Conservation (phyloP, 345 rosid genomes). For the Mangifera indica region DNA sequence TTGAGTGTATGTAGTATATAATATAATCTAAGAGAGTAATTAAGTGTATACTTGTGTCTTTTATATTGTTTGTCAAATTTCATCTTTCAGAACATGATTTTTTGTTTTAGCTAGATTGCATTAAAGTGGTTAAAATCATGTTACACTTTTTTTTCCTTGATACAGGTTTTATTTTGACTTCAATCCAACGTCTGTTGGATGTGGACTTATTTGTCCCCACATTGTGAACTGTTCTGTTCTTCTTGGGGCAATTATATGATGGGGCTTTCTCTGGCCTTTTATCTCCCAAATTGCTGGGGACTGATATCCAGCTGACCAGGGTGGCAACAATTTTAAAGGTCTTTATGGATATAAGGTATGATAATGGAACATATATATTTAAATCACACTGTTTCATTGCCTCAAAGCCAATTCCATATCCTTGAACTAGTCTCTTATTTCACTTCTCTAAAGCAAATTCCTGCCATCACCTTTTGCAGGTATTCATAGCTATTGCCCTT, state of each 20-base stretch:
- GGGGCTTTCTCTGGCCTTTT: constrained; percentile 94
- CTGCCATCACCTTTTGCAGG: constrained; percentile 40
- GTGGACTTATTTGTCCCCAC: constrained; percentile 96
- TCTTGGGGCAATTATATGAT: constrained; percentile 82
- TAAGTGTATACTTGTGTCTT: neutral
- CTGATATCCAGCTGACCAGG: constrained; percentile 87
- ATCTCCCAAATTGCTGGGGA: constrained; percentile 70
- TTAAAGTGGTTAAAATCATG: neutral
- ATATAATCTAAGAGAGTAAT: neutral
- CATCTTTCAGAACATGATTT: neutral
- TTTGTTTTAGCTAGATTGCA: neutral
- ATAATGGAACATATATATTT: neutral
- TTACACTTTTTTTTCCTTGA: constrained; percentile 8
- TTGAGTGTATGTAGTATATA: neutral
- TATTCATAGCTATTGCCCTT: constrained; percentile 79
- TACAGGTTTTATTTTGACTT: constrained; percentile 91
- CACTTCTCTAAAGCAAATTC: constrained; percentile 12
- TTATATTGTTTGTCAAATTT: neutral
- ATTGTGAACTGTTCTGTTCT: constrained; percentile 87
- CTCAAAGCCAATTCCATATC: neutral
- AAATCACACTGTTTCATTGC: neutral
- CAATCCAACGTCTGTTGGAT: constrained; percentile 93
- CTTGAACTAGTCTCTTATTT: neutral
- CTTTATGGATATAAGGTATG: constrained; percentile 91
- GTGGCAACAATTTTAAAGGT: constrained; percentile 80